Evolutionary conservation across 1,139 yeast species (phyloP).

Genomic region (Protomyces pachydermus): DNA sequence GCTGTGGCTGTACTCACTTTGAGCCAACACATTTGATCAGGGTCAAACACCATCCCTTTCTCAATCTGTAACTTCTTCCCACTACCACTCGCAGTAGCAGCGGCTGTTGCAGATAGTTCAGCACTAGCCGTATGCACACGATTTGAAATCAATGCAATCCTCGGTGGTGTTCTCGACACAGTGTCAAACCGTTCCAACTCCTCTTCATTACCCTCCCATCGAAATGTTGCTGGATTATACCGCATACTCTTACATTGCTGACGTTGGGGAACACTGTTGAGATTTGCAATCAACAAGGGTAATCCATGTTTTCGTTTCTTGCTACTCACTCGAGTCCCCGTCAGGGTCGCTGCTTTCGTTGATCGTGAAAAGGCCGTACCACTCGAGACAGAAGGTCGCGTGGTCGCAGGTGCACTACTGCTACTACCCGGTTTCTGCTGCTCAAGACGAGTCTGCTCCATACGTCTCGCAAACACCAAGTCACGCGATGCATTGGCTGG

Average conservation of each 20-base stretch:
- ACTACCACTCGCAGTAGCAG: constrained; percentile 32
- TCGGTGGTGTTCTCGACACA: constrained; percentile 33
- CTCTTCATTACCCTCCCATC: constrained; percentile 68
- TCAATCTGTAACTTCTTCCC: constrained; percentile 39
- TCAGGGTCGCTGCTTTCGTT: not conserved
- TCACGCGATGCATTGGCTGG: not conserved
- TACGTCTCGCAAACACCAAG: not conserved
- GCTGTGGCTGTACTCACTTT: constrained; percentile 36
- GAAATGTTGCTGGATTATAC: constrained; percentile 49
- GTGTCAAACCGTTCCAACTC: constrained; percentile 51
- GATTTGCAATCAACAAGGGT: constrained; percentile 9
- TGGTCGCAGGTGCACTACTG: not conserved
- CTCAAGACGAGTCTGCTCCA: not conserved
- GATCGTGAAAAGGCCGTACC: not conserved
- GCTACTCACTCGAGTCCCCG: not conserved
- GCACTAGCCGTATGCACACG: not conserved
- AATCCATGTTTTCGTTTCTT: not conserved
- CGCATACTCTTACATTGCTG: constrained; percentile 46
- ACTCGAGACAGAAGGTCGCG: not conserved
- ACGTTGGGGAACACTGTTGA: constrained; percentile 23
- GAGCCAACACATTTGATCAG: constrained; percentile 55
- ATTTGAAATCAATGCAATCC: constrained; percentile 41
- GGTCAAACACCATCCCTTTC: constrained; percentile 60
- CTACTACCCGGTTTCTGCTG: not conserved
- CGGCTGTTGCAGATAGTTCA: not conserved